Base-by-base conservation (phyloP, 768 basidiomycete species). In the Russula olivacea region DNA sequence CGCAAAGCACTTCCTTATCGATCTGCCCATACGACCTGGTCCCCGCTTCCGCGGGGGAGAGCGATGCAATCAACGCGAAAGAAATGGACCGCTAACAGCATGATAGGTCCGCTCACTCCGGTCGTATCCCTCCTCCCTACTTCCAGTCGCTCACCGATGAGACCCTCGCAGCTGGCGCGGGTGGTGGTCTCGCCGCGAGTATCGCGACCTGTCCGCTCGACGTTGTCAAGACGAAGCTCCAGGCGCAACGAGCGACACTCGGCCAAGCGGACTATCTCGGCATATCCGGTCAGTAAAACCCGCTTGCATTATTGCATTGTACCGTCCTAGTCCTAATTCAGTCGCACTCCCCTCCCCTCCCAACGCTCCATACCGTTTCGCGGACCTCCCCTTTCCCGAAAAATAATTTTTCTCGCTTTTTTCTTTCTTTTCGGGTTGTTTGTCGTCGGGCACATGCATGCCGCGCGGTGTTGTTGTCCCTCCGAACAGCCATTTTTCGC, bases 161-260 rank as follows among this genome's bases (percentile, higher is more conserved):
- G 15, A 54, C 38, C 21, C 8, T 30, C 54, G 14, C 69, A 91
- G 93, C 97, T 72, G 97, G 97, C 60, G 96, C 96, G 41, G 93
- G 93, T 34, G 93, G 96, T 58, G 97, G 97, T 62, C 80, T 99
- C 65, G 87, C 93, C 68, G 89, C 93, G 55, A 91, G 89, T 74
- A 80, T 98, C 65, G 91, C 92, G 61, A 98, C 96, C 8, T 99
- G 97, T 74, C 97, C 97, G 12, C 81, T 99, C 54, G 97, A 99
- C 75, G 96, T 99, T 60, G 81, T 99, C 75, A 99, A 98, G 80
- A 99, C 97, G 4, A 91, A 92, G 68, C 76, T 99, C 55, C 97
- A 99, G 76, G 97, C 97, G n/a, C 94, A 97, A 74, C 82, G 86
- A 53, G 79, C 81, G 19, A 74, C 86, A 28, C 80, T 78, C 38